phyloP scores from a whole-genome alignment of 345 rosid species.

The Hibiscus mutabilis region DNA sequence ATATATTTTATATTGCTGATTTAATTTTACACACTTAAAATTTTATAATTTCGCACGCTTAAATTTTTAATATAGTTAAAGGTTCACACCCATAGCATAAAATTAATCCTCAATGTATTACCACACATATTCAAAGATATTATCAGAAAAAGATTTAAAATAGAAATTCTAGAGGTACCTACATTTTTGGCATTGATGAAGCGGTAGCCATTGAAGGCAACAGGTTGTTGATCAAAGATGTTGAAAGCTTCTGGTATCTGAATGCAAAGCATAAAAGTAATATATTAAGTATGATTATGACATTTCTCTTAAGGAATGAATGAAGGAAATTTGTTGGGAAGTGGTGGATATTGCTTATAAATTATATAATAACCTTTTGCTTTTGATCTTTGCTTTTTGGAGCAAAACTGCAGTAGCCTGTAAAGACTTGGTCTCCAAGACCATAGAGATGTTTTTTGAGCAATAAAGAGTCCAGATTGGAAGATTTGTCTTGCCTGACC shows the following conservation, averaged over 20 bases:
- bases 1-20: too few relatives aligned
- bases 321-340: too few relatives aligned
- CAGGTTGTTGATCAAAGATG: conserved; percentile 47
- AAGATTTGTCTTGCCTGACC: conserved; percentile 63
- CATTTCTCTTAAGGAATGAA: too few relatives aligned
- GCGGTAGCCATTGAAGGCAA: conserved; percentile 34
- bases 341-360: too few relatives aligned
- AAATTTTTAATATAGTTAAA: too few relatives aligned
- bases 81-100: too few relatives aligned
- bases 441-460: conserved; percentile 61
- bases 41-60: too few relatives aligned
- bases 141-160: background rate
- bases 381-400: conserved; percentile 33
- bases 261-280: conserved; percentile 1
- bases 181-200: conserved; percentile 55
- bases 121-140: too few relatives aligned
- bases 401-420: conserved; percentile 54
- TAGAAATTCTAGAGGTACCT: conserved; percentile 16
- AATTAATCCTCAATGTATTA: too few relatives aligned
- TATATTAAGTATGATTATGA: too few relatives aligned
- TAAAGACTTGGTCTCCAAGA: conserved; percentile 76
- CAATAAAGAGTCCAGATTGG: conserved; percentile 42
- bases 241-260: conserved; percentile 77
- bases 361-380: conserved; percentile 38
- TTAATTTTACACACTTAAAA: too few relatives aligned